Conservation (phyloP, 805 yeast genomes). For the Candida ipomoeae region DNA sequence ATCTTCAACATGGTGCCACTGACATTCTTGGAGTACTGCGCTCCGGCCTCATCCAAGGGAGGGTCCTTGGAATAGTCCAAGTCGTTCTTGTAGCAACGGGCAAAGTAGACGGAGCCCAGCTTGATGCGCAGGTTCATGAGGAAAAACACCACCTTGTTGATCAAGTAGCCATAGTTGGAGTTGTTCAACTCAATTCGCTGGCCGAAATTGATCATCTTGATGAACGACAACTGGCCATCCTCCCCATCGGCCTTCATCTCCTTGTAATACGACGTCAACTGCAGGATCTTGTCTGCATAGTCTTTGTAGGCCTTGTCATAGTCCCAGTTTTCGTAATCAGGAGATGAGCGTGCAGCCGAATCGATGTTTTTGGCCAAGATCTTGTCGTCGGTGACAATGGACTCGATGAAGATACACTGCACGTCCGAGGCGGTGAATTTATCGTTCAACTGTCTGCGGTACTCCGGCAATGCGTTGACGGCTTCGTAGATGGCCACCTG, state of each 20-base stretch:
- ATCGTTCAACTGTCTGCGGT: slow-evolving; percentile 56
- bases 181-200: slow-evolving; percentile 75
- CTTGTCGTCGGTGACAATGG: slow-evolving; percentile 68
- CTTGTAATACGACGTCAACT: slow-evolving; percentile 67
- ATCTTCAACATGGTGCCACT: slow-evolving; percentile 50
- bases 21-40: slow-evolving; percentile 59
- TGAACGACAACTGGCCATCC: slow-evolving; percentile 52
- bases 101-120: slow-evolving; percentile 88
- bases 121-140: slow-evolving; percentile 87
- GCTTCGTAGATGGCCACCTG: slow-evolving; percentile 97
- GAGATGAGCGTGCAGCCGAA: slow-evolving; percentile 78
- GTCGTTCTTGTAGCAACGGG: slow-evolving; percentile 64
- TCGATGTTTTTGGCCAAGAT: slow-evolving; percentile 69
- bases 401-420: slow-evolving; percentile 83
- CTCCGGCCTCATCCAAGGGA: slow-evolving; percentile 71
- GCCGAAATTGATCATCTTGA: slow-evolving; percentile 88
- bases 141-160: slow-evolving; percentile 87
- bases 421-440: slow-evolving; percentile 55
- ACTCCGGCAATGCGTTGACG: slow-evolving; percentile 72
- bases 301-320: slow-evolving; percentile 70
- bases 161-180: slow-evolving; percentile 81
- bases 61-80: slow-evolving; percentile 72
- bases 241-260: slow-evolving; percentile 55
- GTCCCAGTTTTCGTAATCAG: slow-evolving; percentile 80
- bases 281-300: slow-evolving; percentile 66